Conservation (phyloP, 257 asterid genomes). For the Nicotiana obtusifolia region DNA sequence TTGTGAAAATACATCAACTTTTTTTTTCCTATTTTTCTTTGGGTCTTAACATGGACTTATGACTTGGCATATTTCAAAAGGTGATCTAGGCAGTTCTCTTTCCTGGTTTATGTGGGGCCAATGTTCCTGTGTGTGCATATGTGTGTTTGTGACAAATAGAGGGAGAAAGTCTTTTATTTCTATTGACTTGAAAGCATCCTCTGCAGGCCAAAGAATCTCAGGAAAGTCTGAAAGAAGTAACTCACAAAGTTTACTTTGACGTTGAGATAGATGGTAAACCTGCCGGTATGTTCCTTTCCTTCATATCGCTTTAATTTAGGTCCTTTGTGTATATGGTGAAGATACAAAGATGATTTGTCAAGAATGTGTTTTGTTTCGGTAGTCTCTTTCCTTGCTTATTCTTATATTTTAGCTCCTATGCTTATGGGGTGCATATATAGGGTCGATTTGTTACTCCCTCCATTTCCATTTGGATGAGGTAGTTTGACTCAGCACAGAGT, state of each 20-base stretch:
- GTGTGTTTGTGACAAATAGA: background rate
- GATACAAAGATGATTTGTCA: background rate
- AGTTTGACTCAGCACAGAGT: too few species aligned
- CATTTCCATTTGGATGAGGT: too few species aligned
- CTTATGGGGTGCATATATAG: background rate
- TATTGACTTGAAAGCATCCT: background rate
- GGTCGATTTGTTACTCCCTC: background rate
- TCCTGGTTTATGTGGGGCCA: background rate
- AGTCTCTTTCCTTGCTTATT: background rate
- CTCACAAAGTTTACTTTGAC: slow-evolving; percentile 76
- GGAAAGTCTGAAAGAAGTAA: slow-evolving; percentile 64
- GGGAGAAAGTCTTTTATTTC: background rate
- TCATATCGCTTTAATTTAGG: background rate
- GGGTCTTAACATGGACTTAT: background rate
- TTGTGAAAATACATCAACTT: background rate
- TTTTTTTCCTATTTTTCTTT: background rate
- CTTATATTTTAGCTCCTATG: background rate
- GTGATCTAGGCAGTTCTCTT: background rate
- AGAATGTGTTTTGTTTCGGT: background rate
- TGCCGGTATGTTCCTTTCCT: slow-evolving; percentile 47
- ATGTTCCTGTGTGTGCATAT: background rate
- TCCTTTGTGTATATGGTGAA: background rate
- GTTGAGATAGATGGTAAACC: slow-evolving; percentile 80
- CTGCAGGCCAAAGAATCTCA: slow-evolving; percentile 73
- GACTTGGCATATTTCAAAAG: slow-evolving; percentile 2